Conservation (phyloP, 768 basidiomycete genomes). For the Dioszegia crocea region DNA sequence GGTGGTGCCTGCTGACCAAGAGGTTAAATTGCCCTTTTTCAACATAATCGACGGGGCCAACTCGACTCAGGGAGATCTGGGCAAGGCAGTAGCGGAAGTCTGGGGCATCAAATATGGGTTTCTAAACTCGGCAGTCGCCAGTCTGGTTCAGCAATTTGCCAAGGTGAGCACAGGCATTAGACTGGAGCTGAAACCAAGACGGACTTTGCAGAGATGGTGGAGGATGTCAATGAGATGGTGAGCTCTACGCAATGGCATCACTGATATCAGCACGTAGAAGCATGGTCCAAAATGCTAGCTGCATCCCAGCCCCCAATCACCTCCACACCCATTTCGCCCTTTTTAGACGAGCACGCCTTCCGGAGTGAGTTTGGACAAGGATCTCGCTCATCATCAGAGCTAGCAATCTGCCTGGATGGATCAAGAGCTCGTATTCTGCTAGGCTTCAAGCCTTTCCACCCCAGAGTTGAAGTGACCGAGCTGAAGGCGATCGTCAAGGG, state of each 20-base stretch:
- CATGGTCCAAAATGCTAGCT: constrained; percentile 46
- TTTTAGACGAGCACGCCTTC: constrained; percentile 45
- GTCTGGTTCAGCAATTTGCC: constrained; percentile 44
- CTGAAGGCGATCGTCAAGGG: constrained; percentile 30
- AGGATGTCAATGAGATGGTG: constrained; percentile 48
- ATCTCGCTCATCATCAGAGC: not conserved
- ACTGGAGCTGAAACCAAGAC: constrained; percentile 1
- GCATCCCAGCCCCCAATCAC: constrained; percentile 41
- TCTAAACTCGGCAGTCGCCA: constrained; percentile 33
- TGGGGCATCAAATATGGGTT: constrained; percentile 48
- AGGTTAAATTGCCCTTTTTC: constrained; percentile 39
- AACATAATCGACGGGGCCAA: constrained; percentile 45
- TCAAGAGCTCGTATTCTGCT: constrained; percentile 31
- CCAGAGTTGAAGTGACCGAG: constrained; percentile 33
- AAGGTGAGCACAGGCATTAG: constrained; percentile 19
- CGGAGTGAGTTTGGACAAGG: constrained; percentile 28
- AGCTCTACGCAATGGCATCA: not conserved
- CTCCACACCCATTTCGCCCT: constrained; percentile 41
- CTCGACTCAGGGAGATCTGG: constrained; percentile 42
- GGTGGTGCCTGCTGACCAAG: constrained; percentile 27
- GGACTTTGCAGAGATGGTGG: constrained; percentile 45
- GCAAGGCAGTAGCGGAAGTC: constrained; percentile 34
- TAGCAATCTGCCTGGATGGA: constrained; percentile 44
- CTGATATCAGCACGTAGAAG: constrained; percentile 36
- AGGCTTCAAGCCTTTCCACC: constrained; percentile 32